Evolutionary conservation across 2,329 filamentous ascomycete genomes (phyloP).

Genomic region (Pseudogymnoascus sp.): DNA sequence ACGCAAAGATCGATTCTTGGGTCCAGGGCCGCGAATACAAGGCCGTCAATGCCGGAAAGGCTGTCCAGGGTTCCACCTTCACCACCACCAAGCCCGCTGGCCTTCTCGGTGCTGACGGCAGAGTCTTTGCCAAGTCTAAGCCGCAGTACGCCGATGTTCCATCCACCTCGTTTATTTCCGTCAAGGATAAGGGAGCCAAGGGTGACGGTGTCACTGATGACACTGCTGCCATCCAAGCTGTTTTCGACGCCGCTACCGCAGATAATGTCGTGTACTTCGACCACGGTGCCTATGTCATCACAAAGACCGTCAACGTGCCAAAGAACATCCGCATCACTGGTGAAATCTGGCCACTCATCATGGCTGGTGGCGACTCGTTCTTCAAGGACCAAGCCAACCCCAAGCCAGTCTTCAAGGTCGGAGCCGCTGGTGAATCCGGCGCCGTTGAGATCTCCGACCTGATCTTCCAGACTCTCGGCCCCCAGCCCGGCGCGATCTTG

Average conservation of each 20-base stretch:
- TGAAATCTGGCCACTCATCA: constrained; percentile 84
- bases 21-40: constrained; percentile 71
- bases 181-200: constrained; percentile 74
- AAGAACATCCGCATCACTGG: constrained; percentile 81
- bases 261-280: constrained; percentile 68
- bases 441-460: constrained; percentile 82
- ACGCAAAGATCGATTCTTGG: constrained; percentile 63
- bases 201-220: constrained; percentile 87
- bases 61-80: constrained; percentile 52
- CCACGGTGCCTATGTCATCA: constrained; percentile 65
- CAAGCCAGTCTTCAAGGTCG: constrained; percentile 78
- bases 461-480: constrained; percentile 75
- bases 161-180: constrained; percentile 67
- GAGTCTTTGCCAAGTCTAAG: constrained; percentile 76
- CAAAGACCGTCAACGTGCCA: constrained; percentile 62
- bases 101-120: constrained; percentile 58
- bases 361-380: constrained; percentile 63
- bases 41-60: constrained; percentile 37
- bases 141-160: constrained; percentile 73
- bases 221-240: constrained; percentile 71
- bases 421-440: constrained; percentile 67
- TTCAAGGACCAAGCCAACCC: constrained; percentile 73
- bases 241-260: constrained; percentile 59
- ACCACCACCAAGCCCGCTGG: constrained; percentile 55
- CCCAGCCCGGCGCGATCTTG: constrained; percentile 80